phyloP scores from a whole-genome alignment of 768 basidiomycete genomes.

The Brasilioporus rufonigricans region DNA sequence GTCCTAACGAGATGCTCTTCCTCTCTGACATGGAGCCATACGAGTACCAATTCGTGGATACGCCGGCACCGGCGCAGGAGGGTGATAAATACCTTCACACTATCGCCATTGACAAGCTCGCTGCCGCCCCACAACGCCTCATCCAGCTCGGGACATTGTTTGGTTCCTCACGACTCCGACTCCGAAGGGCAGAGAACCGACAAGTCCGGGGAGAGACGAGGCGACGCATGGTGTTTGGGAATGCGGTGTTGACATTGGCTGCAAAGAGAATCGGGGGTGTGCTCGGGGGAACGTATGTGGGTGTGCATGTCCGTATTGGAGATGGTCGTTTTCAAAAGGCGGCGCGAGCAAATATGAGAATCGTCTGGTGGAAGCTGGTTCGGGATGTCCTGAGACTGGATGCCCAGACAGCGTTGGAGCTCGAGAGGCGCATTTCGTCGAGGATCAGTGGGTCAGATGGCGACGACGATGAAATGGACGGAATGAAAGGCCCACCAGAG shows the following conservation, averaged over 20 bases:
- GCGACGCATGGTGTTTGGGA: slow-evolving; percentile 54
- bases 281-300: slow-evolving; percentile 55
- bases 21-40: slow-evolving; percentile 59
- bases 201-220: slow-evolving; percentile 48
- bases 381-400: slow-evolving; percentile 44
- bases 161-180: slow-evolving; percentile 65
- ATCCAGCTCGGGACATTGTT: slow-evolving; percentile 75
- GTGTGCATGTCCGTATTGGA: slow-evolving; percentile 65
- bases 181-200: slow-evolving; percentile 41
- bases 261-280: slow-evolving; percentile 43
- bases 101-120: slow-evolving; percentile 13
- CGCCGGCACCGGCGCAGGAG: slow-evolving; percentile 1
- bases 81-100: slow-evolving; percentile 10
- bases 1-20: slow-evolving; percentile 38
- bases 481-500: slow-evolving; percentile 13
- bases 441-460: not conserved
- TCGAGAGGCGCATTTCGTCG: slow-evolving; percentile 25
- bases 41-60: slow-evolving; percentile 36
- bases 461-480: no score
- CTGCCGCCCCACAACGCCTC: slow-evolving; percentile 39
- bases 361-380: slow-evolving; percentile 59
- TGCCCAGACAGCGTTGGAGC: slow-evolving; percentile 31
- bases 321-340: slow-evolving; percentile 59
- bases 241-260: slow-evolving; percentile 43
- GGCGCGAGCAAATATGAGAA: slow-evolving; percentile 40